phyloP scores from a whole-genome alignment of 257 asterid species.

The Voacanga thouarsii region DNA sequence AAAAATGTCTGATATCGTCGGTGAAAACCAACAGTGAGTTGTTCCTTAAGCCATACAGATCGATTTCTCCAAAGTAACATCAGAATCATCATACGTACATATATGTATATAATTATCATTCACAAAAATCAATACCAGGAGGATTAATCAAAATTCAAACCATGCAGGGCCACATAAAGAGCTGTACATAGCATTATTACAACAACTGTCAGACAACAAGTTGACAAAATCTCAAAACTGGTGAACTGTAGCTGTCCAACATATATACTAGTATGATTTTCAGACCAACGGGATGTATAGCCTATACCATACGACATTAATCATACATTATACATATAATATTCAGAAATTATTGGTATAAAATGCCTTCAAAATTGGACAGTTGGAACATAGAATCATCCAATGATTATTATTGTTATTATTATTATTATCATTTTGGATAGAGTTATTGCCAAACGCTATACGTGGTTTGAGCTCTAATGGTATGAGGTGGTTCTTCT shows the following conservation, averaged over 20 bases:
- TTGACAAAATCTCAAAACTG: constrained; percentile 11
- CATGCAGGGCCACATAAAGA: constrained; percentile 6
- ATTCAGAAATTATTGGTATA: not conserved
- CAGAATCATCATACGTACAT: no score
- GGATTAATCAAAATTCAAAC: not conserved
- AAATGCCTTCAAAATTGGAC: constrained; percentile 20
- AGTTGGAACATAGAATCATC: constrained; percentile 32
- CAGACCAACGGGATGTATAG: not conserved
- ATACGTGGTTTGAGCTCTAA: constrained; percentile 31
- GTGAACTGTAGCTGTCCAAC: constrained; percentile 13
- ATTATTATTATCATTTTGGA: no score
- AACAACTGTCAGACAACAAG: constrained; percentile 16
- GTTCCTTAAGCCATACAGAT: no score
- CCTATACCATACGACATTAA: not conserved
- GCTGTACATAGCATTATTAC: not conserved
- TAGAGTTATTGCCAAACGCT: not conserved
- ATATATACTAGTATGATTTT: not conserved
- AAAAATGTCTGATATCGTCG: not conserved
- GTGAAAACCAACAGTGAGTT: not conserved
- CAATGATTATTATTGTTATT: no score
- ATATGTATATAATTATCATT: no score
- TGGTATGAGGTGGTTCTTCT: not conserved
- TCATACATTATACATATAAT: not conserved
- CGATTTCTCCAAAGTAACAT: no score
- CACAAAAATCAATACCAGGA: no score